Base-by-base conservation (phyloP, 2,329 filamentous ascomycete genomes). In the Ophiocordyceps camponoti-saundersi region DNA sequence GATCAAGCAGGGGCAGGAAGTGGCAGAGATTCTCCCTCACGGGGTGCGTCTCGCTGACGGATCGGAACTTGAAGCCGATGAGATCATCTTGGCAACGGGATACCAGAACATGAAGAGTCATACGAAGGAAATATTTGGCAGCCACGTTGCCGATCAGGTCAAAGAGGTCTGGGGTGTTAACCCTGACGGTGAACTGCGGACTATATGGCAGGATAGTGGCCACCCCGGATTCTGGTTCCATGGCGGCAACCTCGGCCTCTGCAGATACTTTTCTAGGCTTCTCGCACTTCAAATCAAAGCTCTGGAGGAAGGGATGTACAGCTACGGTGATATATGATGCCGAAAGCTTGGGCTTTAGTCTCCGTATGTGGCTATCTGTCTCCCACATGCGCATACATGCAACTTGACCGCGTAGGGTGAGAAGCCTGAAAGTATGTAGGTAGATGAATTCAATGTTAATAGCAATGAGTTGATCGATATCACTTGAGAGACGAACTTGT, bases 31-130 rank as follows among this genome's bases (percentile, higher is more conserved):
- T 2, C 64, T 71, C 0, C 62, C 68, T 0, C 54, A 63, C 0
- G 69, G 67, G 1, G 51, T 73, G 0, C 57, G 63, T 1, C 67
- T 80, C 3, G 65, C 65, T 0, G 78, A 82, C 49, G 78, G 77
- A 0, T 60, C 62, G 0, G 67, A 70, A 52, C 57, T 82, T 0
- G 68, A 74, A 18, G 77, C 78, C 0, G 79, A 83, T 51, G 69
- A 81, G 50, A 71, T 84, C 10, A 69, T 84, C 0, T 67, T 80
- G 41, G 77, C 77, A 0, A 81, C 77, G 0, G 77, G 76, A 0
- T 84, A 81, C 53, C 71, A 79, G 50, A 83, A 82, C 55, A 86
- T 85, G 80, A 67, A 69, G 12, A 78, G 74, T 0, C 73, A 74
- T 20, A 75, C 79, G 2, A 63, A 74, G n/a, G 65, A 67, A 30